phyloP scores from a whole-genome alignment of 2,329 filamentous ascomycete genomes.

The Polychaeton citri region DNA sequence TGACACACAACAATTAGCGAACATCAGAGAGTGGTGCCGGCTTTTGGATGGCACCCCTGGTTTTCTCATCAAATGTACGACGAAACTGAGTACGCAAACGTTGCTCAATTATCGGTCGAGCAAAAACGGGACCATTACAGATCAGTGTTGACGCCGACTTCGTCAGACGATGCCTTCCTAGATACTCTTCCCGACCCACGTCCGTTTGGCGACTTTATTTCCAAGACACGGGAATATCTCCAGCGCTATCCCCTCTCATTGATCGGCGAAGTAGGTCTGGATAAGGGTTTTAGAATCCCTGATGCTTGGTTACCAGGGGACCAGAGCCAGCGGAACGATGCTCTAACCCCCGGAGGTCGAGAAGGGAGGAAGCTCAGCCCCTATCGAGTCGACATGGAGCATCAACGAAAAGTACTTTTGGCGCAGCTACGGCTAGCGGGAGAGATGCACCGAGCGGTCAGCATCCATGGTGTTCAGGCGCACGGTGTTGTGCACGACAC shows the following conservation, averaged over 20 bases:
- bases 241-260: constrained; percentile 48
- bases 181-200: constrained; percentile 45
- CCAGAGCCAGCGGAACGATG: constrained; percentile 29
- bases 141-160: constrained; percentile 46
- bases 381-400: constrained; percentile 52
- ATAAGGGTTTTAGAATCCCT: constrained; percentile 65
- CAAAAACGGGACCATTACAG: constrained; percentile 48
- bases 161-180: constrained; percentile 38
- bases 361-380: constrained; percentile 56
- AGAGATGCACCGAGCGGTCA: constrained; percentile 50
- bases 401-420: constrained; percentile 53
- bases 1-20: constrained; percentile 7
- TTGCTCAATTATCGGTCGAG: constrained; percentile 24
- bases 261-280: constrained; percentile 65
- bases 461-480: constrained; percentile 61
- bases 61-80: constrained; percentile 67
- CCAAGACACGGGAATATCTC: constrained; percentile 43
- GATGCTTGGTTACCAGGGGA: constrained; percentile 37
- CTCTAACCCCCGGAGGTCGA: constrained; percentile 54
- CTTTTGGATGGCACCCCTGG: constrained; percentile 85
- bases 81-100: constrained; percentile 30
- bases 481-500: constrained; percentile 58
- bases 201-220: constrained; percentile 45
- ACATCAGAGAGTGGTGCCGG: constrained; percentile 44
- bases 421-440: constrained; percentile 61